These are phyloP conservation scores for Colletotrichum sp. DNA, from an alignment of 2,329 filamentous ascomycete species.

Conservation along the genomic window DNA sequence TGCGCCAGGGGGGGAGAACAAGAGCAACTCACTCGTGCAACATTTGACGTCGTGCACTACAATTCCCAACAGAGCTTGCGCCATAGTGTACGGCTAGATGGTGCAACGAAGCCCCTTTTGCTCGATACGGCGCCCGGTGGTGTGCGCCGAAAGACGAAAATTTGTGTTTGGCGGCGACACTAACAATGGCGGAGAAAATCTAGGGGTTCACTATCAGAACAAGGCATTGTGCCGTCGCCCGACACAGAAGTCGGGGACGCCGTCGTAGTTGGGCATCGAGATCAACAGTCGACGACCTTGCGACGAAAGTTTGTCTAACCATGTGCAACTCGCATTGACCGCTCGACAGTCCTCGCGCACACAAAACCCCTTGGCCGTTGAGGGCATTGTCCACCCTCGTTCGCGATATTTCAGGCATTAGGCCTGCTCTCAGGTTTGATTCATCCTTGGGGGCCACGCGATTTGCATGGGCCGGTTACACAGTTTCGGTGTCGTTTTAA, in stretches of 20 bases:
- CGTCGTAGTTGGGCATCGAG: conserved; percentile 21
- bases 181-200: neutral
- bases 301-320: conserved; percentile 15
- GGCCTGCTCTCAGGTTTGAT: neutral
- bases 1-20: neutral
- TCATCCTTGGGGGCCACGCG: conserved; percentile 18
- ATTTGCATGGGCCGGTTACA: conserved; percentile 9
- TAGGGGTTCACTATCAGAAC: conserved; percentile 3
- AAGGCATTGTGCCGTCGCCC: conserved; percentile 1
- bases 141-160: neutral
- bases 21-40: neutral
- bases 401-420: neutral
- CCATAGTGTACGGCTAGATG: neutral
- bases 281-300: conserved; percentile 14
- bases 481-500: conserved; percentile 12
- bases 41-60: neutral
- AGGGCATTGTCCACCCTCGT: neutral
- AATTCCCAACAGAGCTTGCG: neutral
- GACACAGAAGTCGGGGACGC: neutral
- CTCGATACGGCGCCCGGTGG: neutral
- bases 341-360: neutral
- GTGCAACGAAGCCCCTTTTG: neutral
- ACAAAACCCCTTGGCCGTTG: neutral
- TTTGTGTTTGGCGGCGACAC: neutral
- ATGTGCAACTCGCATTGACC: conserved; percentile 16